These are phyloP conservation scores for Oenanthe sinensis DNA, from an alignment of 129 eudicot species.

Conservation along the genomic window DNA sequence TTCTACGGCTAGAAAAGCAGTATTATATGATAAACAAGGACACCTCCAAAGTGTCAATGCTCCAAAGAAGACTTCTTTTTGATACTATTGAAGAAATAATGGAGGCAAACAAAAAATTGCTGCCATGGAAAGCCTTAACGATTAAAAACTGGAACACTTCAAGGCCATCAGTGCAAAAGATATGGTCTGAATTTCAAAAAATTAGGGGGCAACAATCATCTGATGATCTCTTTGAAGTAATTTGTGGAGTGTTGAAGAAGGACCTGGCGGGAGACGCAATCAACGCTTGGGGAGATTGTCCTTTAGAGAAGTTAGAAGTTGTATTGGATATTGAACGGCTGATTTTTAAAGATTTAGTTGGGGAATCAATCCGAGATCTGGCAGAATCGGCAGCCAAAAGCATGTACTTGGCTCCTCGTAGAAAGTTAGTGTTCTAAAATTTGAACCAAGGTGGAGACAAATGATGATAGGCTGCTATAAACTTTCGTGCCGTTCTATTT, in stretches of 20 bases:
- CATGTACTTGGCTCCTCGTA: slow-evolving; percentile 30
- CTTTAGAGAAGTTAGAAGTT: slow-evolving; percentile 60
- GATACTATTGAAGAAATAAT: slow-evolving; percentile 55
- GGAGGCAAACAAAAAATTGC: slow-evolving; percentile 33
- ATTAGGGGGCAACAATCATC: slow-evolving; percentile 37
- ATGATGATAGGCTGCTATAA: background rate
- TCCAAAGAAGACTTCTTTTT: slow-evolving; percentile 59
- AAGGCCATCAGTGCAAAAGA: slow-evolving; percentile 18
- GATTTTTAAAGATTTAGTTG: slow-evolving; percentile 69
- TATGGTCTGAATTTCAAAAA: slow-evolving; percentile 64
- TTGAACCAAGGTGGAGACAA: background rate
- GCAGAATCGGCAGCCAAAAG: slow-evolving; percentile 32
- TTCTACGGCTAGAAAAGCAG: slow-evolving; percentile 53
- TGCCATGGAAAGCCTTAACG: slow-evolving; percentile 54
- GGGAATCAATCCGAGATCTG: slow-evolving; percentile 55
- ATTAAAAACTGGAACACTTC: background rate
- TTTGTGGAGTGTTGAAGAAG: slow-evolving; percentile 46
- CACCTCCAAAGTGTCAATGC: slow-evolving; percentile 42
- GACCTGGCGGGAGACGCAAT: slow-evolving; percentile 43
- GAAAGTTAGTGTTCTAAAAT: slow-evolving; percentile 66
- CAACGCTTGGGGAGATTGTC: slow-evolving; percentile 56
- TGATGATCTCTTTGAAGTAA: slow-evolving; percentile 41
- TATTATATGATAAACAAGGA: slow-evolving; percentile 33
- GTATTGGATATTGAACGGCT: slow-evolving; percentile 65
- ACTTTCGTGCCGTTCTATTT: background rate